Percentiles rank a stretch among this genome's conserved stretches.
phyloP scores from a whole-genome alignment of 2,329 filamentous ascomycete genomes.

The Talaromyces piceae region DNA sequence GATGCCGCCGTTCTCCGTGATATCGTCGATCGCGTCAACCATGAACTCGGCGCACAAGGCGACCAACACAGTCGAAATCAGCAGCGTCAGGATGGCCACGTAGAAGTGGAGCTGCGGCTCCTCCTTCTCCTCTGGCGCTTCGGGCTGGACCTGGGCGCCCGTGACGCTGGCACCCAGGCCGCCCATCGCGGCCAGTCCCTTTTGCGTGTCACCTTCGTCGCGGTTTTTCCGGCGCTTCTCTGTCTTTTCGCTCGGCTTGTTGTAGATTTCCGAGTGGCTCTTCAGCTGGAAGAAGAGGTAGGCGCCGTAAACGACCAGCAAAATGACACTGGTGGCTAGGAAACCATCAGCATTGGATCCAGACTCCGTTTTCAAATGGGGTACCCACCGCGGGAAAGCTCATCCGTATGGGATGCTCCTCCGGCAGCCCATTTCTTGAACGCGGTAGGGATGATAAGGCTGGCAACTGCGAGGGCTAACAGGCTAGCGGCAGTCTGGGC shows the following conservation, averaged over 20 bases:
- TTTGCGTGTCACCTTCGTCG: constrained; percentile 42
- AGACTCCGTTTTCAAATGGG: background rate
- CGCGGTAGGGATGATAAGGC: constrained; percentile 82
- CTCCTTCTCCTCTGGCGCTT: constrained; percentile 43
- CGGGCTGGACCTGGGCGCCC: constrained; percentile 44
- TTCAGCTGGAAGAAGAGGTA: constrained; percentile 90
- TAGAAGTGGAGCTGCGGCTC: constrained; percentile 64
- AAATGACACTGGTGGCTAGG: constrained; percentile 59
- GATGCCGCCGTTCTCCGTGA: constrained; percentile 42
- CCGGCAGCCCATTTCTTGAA: constrained; percentile 55
- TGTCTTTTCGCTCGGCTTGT: constrained; percentile 69
- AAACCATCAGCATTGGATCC: background rate
- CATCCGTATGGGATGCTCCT: constrained; percentile 8
- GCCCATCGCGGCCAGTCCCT: constrained; percentile 47
- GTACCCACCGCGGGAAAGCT: constrained; percentile 9
- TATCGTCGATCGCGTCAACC: constrained; percentile 51
- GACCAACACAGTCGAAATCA: constrained; percentile 67
- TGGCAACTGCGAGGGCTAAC: constrained; percentile 69
- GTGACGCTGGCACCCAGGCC: constrained; percentile 45
- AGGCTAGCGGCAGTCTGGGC: constrained; percentile 82
- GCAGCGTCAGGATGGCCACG: constrained; percentile 66
- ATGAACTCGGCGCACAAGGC: constrained; percentile 67
- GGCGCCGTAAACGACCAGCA: constrained; percentile 72
- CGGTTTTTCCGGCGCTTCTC: constrained; percentile 46
- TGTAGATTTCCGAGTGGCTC: constrained; percentile 74